Base-by-base conservation (phyloP, 1,139 yeast species). In the Pichia sp. region DNA sequence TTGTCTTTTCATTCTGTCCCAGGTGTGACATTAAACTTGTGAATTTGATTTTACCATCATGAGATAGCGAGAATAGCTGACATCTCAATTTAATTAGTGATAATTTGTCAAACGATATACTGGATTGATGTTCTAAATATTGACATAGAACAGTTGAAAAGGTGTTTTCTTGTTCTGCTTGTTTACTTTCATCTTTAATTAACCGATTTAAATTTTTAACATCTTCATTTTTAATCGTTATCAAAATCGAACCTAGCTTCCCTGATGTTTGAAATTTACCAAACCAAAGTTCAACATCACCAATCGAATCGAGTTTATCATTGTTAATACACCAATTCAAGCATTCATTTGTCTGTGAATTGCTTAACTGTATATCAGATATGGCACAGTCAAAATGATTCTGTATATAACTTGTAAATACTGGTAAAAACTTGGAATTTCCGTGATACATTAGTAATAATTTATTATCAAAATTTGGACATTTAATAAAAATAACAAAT, bases 21-120 rank as follows among this genome's bases (percentile, higher is more conserved):
- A 45, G 12, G 32, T 50, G 54, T 9, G 49, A 41, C 62, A 63
- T 61, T 2, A 46, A 53, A 25, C 41, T 48, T 6, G 59, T 50
- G 30, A 64, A 58, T 30, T 57, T 53, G 2, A 65, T 37, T 24
- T 51, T 54, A 3, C 68, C 69, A 27, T 63, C 65, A 20, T 52
- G 41, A n/a, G 55, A 39, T 5, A 64, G 34, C 7, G 56, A 42
- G 45, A 59, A 64, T 24, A 64, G 42, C 18, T 53, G 45, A 47
- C 64, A 59, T 29, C 62, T 52, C 8, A 64, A 41, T 43, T 56
- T 57, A 2, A 62, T 53, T 25, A 65, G 51, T 7, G 46, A 44
- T 3, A 63, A 45, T 32, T 58, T 46, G 26, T 53, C 43, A 39
- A 65, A 60, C 38, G 56, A 54, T 5, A 65, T 56, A 2, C 65